These are phyloP conservation scores for Tuber microsphaerosporum DNA, from an alignment of 495 filamentous ascomycete genomes.

Conservation along the genomic window DNA sequence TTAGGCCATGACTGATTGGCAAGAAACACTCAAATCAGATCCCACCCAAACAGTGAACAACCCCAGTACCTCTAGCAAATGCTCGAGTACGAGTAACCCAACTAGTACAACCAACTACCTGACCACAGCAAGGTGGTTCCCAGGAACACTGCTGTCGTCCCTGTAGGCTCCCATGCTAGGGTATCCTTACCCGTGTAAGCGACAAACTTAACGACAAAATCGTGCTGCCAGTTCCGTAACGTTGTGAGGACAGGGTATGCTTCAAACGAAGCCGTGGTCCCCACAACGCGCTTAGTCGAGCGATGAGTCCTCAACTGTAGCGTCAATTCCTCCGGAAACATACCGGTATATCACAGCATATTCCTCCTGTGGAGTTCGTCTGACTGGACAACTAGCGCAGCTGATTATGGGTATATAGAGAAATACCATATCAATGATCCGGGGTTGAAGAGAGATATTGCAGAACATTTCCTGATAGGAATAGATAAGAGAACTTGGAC, in stretches of 20 bases:
- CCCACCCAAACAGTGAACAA: background rate
- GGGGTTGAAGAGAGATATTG: background rate
- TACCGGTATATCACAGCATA: background rate
- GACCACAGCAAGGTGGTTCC: background rate
- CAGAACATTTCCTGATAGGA: background rate
- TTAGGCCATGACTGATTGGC: background rate
- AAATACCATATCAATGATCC: background rate
- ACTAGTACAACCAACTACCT: background rate
- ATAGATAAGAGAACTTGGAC: background rate
- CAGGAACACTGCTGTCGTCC: background rate
- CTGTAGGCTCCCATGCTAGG: background rate
- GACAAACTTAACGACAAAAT: background rate
- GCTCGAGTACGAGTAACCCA: background rate
- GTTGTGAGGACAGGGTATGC: background rate
- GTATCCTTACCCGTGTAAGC: background rate
- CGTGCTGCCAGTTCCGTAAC: background rate
- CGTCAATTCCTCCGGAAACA: background rate
- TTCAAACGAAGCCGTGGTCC: background rate
- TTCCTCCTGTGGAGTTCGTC: background rate
- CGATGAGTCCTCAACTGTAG: background rate
- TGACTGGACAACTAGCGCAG: background rate
- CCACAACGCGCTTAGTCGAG: background rate
- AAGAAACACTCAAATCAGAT: too few relatives aligned
- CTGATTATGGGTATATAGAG: background rate
- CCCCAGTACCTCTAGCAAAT: background rate